These are phyloP conservation scores for Cynanchum wilfordii DNA, from an alignment of 257 asterid species.

Conservation along the genomic window DNA sequence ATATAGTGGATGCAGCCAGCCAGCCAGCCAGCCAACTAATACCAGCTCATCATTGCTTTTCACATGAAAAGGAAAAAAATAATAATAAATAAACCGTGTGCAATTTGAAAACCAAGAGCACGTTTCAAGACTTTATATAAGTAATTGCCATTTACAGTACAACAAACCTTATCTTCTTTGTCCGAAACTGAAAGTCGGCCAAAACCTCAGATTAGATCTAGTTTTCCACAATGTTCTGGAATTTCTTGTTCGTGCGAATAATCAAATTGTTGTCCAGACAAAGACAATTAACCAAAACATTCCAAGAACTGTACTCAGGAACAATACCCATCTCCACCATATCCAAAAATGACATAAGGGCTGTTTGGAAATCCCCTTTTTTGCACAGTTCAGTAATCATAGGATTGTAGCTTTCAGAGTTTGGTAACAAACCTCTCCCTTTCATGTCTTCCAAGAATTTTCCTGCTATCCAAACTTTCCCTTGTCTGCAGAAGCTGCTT, in stretches of 20 bases:
- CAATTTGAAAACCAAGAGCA: no score
- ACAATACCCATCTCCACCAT: constrained; percentile 54
- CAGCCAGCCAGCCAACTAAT: no score
- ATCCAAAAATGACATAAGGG: constrained; percentile 34
- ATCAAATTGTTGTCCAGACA: constrained; percentile 9
- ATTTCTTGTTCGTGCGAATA: constrained; percentile 24
- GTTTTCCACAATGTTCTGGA: constrained; percentile 22
- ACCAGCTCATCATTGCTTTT: no score
- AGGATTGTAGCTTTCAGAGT: constrained; percentile 50
- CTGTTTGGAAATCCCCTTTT: constrained; percentile 47
- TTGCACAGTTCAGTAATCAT: constrained; percentile 36
- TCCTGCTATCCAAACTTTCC: constrained; percentile 40
- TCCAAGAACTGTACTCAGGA: constrained; percentile 53
- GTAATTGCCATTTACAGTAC: no score
- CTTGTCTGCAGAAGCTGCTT: constrained; percentile 50
- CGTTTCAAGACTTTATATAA: no score
- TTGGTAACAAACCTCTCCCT: constrained; percentile 43
- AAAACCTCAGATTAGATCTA: constrained; percentile 2
- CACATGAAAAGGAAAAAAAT: no score
- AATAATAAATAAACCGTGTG: no score
- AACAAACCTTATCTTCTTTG: no score
- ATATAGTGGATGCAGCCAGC: no score
- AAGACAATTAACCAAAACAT: constrained; percentile 36
- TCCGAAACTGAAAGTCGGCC: no score
- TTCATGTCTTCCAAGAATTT: constrained; percentile 65